Percentiles rank a stretch among this genome's conserved stretches.
Evolutionary conservation across 306 rosid genomes (phyloP).

Genomic region (Purshia tridentata): DNA sequence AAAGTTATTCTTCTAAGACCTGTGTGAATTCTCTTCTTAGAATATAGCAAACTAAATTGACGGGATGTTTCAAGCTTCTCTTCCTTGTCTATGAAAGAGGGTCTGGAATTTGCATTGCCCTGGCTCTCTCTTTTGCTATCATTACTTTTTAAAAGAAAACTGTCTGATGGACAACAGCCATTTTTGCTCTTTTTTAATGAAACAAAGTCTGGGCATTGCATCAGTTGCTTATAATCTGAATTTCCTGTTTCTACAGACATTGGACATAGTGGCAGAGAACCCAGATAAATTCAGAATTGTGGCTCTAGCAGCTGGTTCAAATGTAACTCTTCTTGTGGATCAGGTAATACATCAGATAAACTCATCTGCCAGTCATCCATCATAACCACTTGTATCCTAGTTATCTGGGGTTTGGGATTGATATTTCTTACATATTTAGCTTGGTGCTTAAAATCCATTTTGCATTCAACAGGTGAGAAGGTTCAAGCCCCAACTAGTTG

Average conservation of each 20-base stretch:
- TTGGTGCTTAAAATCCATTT: conserved; percentile 11
- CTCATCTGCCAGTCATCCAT: conserved; percentile 10
- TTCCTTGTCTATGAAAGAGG: no score
- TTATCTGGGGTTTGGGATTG: conserved; percentile 1
- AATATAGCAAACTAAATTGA: background rate
- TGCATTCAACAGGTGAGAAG: conserved; percentile 63
- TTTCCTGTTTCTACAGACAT: conserved; percentile 60
- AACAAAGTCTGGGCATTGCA: conserved; percentile 15
- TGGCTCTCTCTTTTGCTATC: background rate
- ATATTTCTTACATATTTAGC: background rate
- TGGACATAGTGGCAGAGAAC: conserved; percentile 97
- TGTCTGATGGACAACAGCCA: background rate
- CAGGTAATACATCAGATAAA: conserved; percentile 55
- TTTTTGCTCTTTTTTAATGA: background rate
- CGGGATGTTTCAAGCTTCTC: background rate
- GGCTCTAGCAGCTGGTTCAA: conserved; percentile 97
- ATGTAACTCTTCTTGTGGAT: conserved; percentile 88
- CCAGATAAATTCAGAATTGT: conserved; percentile 87
- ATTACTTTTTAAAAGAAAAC: background rate
- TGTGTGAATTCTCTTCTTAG: background rate
- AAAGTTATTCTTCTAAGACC: background rate
- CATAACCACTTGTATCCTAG: conserved; percentile 1
- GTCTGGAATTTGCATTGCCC: no score
- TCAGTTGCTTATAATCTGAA: conserved; percentile 16
- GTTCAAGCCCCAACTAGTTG: conserved; percentile 85